Conservation (phyloP, 495 filamentous ascomycete genomes). For the Penicillium manginii region DNA sequence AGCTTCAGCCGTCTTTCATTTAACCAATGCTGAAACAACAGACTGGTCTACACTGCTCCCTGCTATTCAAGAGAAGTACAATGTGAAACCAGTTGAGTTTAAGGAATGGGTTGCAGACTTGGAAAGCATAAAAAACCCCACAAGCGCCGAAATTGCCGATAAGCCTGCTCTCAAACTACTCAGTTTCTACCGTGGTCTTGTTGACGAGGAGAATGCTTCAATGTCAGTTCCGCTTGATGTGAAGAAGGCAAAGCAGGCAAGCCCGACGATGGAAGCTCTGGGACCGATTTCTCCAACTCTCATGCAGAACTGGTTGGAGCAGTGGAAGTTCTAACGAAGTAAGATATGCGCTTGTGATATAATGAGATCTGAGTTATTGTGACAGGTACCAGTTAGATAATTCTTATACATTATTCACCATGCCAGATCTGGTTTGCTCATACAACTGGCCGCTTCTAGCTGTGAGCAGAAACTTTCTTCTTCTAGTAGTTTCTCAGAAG, state of each 20-base stretch:
- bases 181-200: constrained; percentile 28
- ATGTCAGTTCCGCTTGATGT: constrained; percentile 27
- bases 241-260: constrained; percentile 20
- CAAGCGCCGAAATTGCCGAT: constrained; percentile 17
- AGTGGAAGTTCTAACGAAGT: constrained; percentile 20
- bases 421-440: constrained; percentile 24
- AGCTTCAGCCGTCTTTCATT: constrained; percentile 28
- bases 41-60: constrained; percentile 32
- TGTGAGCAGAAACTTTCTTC: constrained; percentile 34
- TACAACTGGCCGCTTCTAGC: constrained; percentile 30
- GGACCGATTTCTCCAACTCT: constrained; percentile 20
- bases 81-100: constrained; percentile 22
- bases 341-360: too few species aligned
- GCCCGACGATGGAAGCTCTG: constrained; percentile 26
- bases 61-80: constrained; percentile 16
- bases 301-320: constrained; percentile 30
- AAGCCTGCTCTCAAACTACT: constrained; percentile 35
- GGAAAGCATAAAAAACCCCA: constrained; percentile 23
- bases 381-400: too few species aligned
- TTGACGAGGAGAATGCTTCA: constrained; percentile 12
- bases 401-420: constrained; percentile 18
- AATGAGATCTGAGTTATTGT: too few species aligned
- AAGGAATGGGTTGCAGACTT: constrained; percentile 29
- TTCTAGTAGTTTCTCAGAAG: constrained; percentile 23
- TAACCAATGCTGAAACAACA: constrained; percentile 28